Percentiles rank a stretch among this genome's conserved stretches.
Evolutionary conservation across 1,139 yeast genomes (phyloP).

Genomic region (Pichia sp.): DNA sequence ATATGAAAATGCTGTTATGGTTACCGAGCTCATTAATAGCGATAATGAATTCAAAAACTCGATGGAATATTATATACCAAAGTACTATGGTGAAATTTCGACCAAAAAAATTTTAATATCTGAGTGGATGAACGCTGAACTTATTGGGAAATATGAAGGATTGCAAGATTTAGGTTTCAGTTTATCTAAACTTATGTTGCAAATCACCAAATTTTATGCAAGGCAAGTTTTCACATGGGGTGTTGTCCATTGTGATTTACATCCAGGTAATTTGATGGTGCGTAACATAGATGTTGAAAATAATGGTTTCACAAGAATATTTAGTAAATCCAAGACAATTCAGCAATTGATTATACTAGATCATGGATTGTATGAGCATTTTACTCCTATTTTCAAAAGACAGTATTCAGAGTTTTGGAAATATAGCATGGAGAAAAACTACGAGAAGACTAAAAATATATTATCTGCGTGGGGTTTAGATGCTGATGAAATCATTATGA

Average conservation of each 20-base stretch:
- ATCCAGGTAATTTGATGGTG: conserved; percentile 68
- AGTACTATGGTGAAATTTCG: conserved; percentile 36
- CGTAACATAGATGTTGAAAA: conserved; percentile 27
- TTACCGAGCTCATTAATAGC: conserved; percentile 25
- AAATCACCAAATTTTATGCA: conserved; percentile 49
- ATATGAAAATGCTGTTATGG: conserved; percentile 37
- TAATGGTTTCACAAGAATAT: conserved; percentile 3
- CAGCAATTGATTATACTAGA: conserved; percentile 65
- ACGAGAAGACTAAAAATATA: conserved; percentile 38
- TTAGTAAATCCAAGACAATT: conserved; percentile 13
- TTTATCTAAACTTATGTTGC: conserved; percentile 38
- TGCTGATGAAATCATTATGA: conserved; percentile 56
- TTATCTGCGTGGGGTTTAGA: conserved; percentile 63
- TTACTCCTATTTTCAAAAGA: conserved; percentile 40
- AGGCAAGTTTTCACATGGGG: conserved; percentile 72
- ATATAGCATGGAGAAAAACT: conserved; percentile 46
- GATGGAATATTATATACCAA: conserved; percentile 45
- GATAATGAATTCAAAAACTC: conserved; percentile 27
- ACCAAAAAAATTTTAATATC: conserved; percentile 47
- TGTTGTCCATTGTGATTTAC: conserved; percentile 73
- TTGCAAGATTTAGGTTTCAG: conserved; percentile 36
- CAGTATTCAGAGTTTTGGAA: conserved; percentile 62
- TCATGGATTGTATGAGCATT: conserved; percentile 62
- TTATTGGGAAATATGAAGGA: conserved; percentile 39
- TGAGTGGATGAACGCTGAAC: conserved; percentile 73